phyloP scores from a whole-genome alignment of 495 filamentous ascomycete genomes.

The Penicillium longicatenatum region DNA sequence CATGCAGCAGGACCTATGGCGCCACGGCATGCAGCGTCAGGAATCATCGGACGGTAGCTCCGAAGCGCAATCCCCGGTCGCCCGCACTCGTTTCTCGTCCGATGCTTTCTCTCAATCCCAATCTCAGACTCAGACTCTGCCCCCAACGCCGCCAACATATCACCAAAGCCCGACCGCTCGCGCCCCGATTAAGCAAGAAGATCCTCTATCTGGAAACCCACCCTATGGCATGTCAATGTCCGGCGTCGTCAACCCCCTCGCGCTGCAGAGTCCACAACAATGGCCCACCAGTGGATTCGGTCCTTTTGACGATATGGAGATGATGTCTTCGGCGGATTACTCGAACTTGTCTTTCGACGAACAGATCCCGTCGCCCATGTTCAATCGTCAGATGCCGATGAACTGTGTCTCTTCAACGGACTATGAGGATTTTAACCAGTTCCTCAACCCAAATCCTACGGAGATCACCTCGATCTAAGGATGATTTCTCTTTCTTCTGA shows the following conservation, averaged over 20 bases:
- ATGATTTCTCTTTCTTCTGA: conserved; percentile 7
- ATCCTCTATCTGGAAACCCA: conserved; percentile 27
- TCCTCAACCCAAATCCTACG: conserved; percentile 44
- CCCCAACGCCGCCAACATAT: conserved; percentile 41
- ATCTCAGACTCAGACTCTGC: conserved; percentile 14
- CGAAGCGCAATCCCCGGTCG: conserved; percentile 50
- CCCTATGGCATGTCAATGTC: conserved; percentile 33
- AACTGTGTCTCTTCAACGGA: conserved; percentile 41
- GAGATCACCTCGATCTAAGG: conserved; percentile 46
- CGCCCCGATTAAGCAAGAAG: conserved; percentile 33
- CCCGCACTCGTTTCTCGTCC: conserved; percentile 37
- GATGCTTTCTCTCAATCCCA: conserved; percentile 34
- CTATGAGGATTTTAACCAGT: conserved; percentile 49
- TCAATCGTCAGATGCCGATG: conserved; percentile 40
- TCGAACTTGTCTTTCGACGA: conserved; percentile 41
- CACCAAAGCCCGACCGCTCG: conserved; percentile 32
- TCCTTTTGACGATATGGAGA: conserved; percentile 45
- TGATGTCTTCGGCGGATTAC: conserved; percentile 40
- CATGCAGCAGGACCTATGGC: conserved; percentile 58
- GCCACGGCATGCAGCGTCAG: conserved; percentile 52
- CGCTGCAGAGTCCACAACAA: conserved; percentile 34
- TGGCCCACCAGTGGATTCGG: conserved; percentile 36
- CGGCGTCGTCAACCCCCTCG: conserved; percentile 44
- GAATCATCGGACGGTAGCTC: conserved; percentile 56
- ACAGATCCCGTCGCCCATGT: conserved; percentile 40